These are phyloP conservation scores for Wickerhamomyces sydowiorum DNA, from an alignment of 805 yeast genomes.

Conservation along the genomic window DNA sequence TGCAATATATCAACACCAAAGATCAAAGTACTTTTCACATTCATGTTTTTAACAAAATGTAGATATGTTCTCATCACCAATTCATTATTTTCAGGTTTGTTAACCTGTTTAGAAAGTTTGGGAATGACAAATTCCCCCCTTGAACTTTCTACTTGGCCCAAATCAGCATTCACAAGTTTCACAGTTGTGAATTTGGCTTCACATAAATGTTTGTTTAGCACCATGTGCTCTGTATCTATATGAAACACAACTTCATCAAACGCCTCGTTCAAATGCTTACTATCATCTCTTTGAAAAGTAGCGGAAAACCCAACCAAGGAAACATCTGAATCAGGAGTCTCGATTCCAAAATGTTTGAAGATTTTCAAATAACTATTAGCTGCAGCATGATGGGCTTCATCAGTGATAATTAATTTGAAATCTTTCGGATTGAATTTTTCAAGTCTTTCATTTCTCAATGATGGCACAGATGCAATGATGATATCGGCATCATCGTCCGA, in stretches of 20 bases:
- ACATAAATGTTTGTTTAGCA: conserved; percentile 60
- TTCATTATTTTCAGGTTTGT: conserved; percentile 47
- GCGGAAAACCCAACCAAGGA: conserved; percentile 85
- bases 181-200: conserved; percentile 64
- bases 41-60: conserved; percentile 31
- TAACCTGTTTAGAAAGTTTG: conserved; percentile 49
- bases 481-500: conserved; percentile 49
- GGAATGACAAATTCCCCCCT: conserved; percentile 50
- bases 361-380: conserved; percentile 61
- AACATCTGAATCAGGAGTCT: conserved; percentile 32
- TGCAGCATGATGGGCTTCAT: conserved; percentile 91
- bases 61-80: conserved; percentile 49
- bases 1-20: conserved; percentile 77
- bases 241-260: conserved; percentile 76
- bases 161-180: conserved; percentile 36
- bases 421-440: conserved; percentile 46
- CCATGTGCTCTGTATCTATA: conserved; percentile 58
- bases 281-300: conserved; percentile 76
- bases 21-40: conserved; percentile 58
- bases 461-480: conserved; percentile 71
- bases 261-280: conserved; percentile 45
- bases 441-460: conserved; percentile 49
- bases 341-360: conserved; percentile 43
- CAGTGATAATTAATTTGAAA: conserved; percentile 73
- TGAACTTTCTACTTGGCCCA: conserved; percentile 23